phyloP scores from a whole-genome alignment of 106 monocot genomes.

The Acanthochlamys bracteata region DNA sequence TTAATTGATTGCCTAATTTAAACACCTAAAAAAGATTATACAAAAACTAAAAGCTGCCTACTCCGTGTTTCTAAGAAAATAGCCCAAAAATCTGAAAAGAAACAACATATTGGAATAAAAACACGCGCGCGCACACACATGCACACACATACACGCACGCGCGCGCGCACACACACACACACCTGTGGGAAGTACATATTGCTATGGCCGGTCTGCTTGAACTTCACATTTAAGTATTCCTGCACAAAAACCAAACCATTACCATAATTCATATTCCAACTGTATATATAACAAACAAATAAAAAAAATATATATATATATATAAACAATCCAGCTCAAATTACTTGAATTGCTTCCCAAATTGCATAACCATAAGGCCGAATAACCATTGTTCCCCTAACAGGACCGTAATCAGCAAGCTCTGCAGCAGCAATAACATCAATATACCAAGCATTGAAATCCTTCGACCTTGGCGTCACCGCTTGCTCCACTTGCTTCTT shows the following conservation, averaged over 20 bases:
- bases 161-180: too few species aligned
- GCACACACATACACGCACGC: too few species aligned
- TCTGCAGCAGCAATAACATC: constrained; percentile 82
- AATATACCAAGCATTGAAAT: constrained; percentile 94
- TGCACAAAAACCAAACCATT: constrained; percentile 9
- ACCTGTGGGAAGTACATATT: constrained; percentile 99
- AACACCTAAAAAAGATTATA: too few species aligned
- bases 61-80: too few species aligned
- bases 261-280: too few species aligned
- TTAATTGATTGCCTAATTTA: too few species aligned
- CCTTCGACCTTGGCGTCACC: constrained; percentile 72
- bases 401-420: constrained; percentile 94
- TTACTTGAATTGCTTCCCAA: constrained; percentile 89
- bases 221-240: constrained; percentile 93
- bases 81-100: too few species aligned
- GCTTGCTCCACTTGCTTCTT: constrained; percentile 28
- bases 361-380: constrained; percentile 95
- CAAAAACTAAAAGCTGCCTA: too few species aligned
- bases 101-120: too few species aligned
- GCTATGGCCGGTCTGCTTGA: constrained; percentile 91
- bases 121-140: too few species aligned
- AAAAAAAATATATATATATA: too few species aligned
- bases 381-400: constrained; percentile 96
- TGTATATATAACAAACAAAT: too few species aligned
- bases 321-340: neutral